These are phyloP conservation scores for Ciborinia camelliae DNA, from an alignment of 2,329 filamentous ascomycete species.

Conservation along the genomic window DNA sequence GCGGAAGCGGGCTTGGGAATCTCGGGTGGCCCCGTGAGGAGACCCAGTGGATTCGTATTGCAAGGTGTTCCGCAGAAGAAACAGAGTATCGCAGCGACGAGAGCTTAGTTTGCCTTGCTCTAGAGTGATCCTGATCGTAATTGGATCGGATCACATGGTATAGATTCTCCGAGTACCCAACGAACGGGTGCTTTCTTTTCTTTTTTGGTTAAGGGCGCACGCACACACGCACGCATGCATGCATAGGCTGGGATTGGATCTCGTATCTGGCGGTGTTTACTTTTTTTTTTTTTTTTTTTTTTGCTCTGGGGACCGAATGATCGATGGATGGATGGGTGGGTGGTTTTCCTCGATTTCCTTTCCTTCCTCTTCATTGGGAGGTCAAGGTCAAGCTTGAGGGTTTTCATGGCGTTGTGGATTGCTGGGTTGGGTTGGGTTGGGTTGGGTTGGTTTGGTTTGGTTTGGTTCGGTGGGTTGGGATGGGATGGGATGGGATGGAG, in stretches of 20 bases:
- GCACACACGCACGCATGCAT: no score
- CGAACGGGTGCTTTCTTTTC: no score
- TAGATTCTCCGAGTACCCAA: not conserved
- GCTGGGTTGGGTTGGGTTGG: not conserved
- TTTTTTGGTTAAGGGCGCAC: not conserved
- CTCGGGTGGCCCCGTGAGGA: constrained; percentile 23
- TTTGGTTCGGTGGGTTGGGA: not conserved
- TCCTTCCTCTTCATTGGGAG: no score
- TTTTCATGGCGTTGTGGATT: not conserved
- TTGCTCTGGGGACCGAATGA: no score
- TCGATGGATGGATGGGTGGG: not conserved
- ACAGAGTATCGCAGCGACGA: constrained; percentile 1
- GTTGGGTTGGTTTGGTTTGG: no score
- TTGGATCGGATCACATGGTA: not conserved
- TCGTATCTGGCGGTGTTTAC: not conserved
- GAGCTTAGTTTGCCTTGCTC: not conserved
- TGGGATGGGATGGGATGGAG: not conserved
- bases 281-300: no score
- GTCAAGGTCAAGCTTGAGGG: no score
- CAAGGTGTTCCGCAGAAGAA: constrained; percentile 23
- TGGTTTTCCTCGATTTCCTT: no score
- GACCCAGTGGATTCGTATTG: constrained; percentile 28
- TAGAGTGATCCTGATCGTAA: no score
- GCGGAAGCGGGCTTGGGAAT: constrained; percentile 16
- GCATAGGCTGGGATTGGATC: not conserved